These are phyloP conservation scores for Kluyveromyces marxianus DNA, from an alignment of 1,139 yeast species.

Conservation along the genomic window DNA sequence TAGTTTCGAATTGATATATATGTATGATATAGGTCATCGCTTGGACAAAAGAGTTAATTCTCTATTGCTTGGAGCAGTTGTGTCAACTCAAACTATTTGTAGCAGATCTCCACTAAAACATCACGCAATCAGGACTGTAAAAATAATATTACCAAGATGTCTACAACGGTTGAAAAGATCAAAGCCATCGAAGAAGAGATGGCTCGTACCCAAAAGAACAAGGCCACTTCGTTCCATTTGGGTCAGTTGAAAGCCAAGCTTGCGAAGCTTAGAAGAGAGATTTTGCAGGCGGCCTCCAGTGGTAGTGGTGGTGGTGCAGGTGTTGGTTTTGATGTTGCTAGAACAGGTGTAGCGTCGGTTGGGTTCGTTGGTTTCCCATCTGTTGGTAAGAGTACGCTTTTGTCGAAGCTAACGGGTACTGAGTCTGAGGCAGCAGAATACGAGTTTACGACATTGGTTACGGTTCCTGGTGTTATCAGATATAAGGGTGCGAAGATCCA, in stretches of 20 bases:
- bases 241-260: slow-evolving; percentile 95
- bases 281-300: slow-evolving; percentile 69
- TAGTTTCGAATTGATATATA: no score
- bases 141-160: slow-evolving; percentile 31
- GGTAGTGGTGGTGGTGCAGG: slow-evolving; percentile 87
- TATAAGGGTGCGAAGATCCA: slow-evolving; percentile 97
- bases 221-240: slow-evolving; percentile 91
- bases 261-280: slow-evolving; percentile 88
- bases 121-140: neutral
- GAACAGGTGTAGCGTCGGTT: slow-evolving; percentile 95
- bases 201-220: slow-evolving; percentile 94
- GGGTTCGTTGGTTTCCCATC: slow-evolving; percentile 98
- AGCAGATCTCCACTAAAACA: no score
- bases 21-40: no score
- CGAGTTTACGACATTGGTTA: slow-evolving; percentile 93
- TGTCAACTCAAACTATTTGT: no score
- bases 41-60: no score
- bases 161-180: slow-evolving; percentile 85
- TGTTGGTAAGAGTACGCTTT: slow-evolving; percentile 89
- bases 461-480: slow-evolving; percentile 94
- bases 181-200: slow-evolving; percentile 88
- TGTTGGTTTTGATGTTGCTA: slow-evolving; percentile 91
- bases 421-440: slow-evolving; percentile 96
- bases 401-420: slow-evolving; percentile 86
- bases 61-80: no score